Evolutionary conservation across 2,329 filamentous ascomycete species (phyloP).

Genomic region (Epichloe sp.): DNA sequence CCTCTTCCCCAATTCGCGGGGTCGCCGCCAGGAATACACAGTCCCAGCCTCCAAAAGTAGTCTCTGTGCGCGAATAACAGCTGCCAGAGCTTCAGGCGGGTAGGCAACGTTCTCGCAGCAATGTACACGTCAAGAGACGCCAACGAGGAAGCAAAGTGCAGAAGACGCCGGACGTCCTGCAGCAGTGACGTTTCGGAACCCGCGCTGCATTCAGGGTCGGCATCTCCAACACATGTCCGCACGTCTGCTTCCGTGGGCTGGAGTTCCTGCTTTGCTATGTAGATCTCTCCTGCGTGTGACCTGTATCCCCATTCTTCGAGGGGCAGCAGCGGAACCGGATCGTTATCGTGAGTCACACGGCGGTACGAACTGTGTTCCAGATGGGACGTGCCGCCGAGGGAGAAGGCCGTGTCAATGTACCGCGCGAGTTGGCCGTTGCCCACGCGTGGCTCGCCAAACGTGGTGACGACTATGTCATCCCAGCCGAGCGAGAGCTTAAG

Average conservation of each 20-base stretch:
- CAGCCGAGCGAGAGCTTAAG: constrained; percentile 60
- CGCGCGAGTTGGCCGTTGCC: constrained; percentile 43
- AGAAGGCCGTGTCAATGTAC: constrained; percentile 42
- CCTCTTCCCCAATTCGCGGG: constrained; percentile 48
- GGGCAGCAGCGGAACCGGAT: constrained; percentile 82
- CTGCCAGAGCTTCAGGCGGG: constrained; percentile 69
- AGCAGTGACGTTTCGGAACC: constrained; percentile 33
- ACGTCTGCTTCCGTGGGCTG: constrained; percentile 58
- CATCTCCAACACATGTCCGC: constrained; percentile 55
- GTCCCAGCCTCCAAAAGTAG: constrained; percentile 87
- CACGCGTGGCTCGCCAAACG: constrained; percentile 75
- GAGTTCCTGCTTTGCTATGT: constrained; percentile 59
- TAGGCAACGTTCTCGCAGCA: constrained; percentile 37
- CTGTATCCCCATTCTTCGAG: constrained; percentile 77
- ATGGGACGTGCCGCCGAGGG: constrained; percentile 21
- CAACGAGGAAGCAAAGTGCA: constrained; percentile 13
- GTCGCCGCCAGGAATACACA: constrained; percentile 75
- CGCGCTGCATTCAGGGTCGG: constrained; percentile 59
- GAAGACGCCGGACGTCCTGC: constrained; percentile 13
- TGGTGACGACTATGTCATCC: constrained; percentile 64
- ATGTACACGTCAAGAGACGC: constrained; percentile 12
- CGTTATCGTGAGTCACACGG: constrained; percentile 72
- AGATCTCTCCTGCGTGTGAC: constrained; percentile 79
- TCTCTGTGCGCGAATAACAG: constrained; percentile 87
- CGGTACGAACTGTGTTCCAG: constrained; percentile 41